These are phyloP conservation scores for Luffa acutangula DNA, from an alignment of 306 rosid genomes.

Conservation along the genomic window DNA sequence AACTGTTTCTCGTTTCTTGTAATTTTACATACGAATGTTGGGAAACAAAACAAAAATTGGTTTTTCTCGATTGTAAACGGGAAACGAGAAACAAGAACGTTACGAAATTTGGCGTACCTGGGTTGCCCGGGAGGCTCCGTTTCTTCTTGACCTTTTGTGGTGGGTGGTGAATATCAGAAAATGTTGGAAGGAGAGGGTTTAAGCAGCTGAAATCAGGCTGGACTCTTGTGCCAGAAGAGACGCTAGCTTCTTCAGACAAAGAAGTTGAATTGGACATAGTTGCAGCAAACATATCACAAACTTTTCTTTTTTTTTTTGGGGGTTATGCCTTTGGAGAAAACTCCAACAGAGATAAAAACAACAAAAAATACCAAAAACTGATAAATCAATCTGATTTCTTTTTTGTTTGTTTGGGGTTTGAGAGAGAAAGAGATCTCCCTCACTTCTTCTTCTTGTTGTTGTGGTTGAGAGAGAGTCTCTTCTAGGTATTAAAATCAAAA, in stretches of 20 bases:
- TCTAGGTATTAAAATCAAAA: not conserved
- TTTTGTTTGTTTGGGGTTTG: slow-evolving; percentile 22
- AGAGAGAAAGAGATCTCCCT: not conserved
- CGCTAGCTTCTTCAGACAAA: slow-evolving; percentile 54
- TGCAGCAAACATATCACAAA: slow-evolving; percentile 35
- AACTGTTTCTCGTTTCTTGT: not conserved
- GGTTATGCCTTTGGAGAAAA: slow-evolving; percentile 35
- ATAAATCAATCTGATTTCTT: slow-evolving; percentile 19
- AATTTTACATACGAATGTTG: not conserved
- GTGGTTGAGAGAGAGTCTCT: not conserved
- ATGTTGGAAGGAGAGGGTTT: slow-evolving; percentile 28
- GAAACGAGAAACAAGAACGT: not conserved
- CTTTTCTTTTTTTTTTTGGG: not conserved
- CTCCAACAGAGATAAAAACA: slow-evolving; percentile 34
- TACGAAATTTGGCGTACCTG: slow-evolving; percentile 27
- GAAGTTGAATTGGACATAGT: slow-evolving; percentile 68
- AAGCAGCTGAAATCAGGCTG: slow-evolving; percentile 9
- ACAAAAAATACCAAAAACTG: slow-evolving; percentile 4
- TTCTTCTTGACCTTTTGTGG: slow-evolving; percentile 59
- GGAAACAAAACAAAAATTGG: not conserved
- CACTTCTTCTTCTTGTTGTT: not conserved
- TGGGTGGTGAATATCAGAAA: slow-evolving; percentile 22
- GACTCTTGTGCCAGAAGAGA: slow-evolving; percentile 47
- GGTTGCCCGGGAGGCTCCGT: slow-evolving; percentile 85
- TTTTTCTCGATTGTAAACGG: not conserved